A percentile compares a stretch with the other conserved stretches of the same genome.
phyloP scores from a whole-genome alignment of 805 yeast genomes.

The Candida takata region DNA sequence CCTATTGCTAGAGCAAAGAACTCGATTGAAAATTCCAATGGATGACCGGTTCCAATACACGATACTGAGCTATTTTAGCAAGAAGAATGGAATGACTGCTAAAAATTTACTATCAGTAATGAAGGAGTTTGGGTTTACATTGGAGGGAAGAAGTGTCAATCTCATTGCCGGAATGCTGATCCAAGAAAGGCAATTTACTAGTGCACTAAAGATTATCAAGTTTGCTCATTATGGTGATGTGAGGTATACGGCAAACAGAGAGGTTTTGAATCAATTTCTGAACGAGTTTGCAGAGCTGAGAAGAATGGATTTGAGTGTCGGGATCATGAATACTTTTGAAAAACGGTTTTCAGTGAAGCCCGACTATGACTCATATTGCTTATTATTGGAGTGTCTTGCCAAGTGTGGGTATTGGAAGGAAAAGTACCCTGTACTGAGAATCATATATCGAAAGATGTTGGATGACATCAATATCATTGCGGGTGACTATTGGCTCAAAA shows the following conservation, averaged over 20 bases:
- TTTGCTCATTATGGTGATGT: slow-evolving; percentile 8
- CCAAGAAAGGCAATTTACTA: slow-evolving; percentile 21
- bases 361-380: slow-evolving; percentile 25
- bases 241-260: slow-evolving; percentile 12
- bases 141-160: slow-evolving; percentile 21
- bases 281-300: slow-evolving; percentile 26
- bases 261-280: slow-evolving; percentile 26
- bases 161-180: slow-evolving; percentile 23
- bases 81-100: slow-evolving; percentile 7
- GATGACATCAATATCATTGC: slow-evolving; percentile 12
- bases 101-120: slow-evolving; percentile 11
- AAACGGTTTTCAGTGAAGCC: slow-evolving; percentile 24
- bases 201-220: slow-evolving; percentile 25
- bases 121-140: slow-evolving; percentile 17
- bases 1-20: slow-evolving; percentile 27
- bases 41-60: slow-evolving; percentile 23
- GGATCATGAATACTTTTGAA: slow-evolving; percentile 27
- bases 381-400: slow-evolving; percentile 29
- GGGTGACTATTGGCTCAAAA: slow-evolving; percentile 23
- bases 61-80: slow-evolving; percentile 20
- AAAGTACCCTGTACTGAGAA: slow-evolving; percentile 20
- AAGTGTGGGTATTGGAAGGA: slow-evolving; percentile 26
- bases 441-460: slow-evolving; percentile 21
- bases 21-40: slow-evolving; percentile 25
- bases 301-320: slow-evolving; percentile 29